Percentiles rank a stretch among this genome's conserved stretches.
phyloP scores from a whole-genome alignment of 345 rosid genomes.

The Pseudoturritis turrita region DNA sequence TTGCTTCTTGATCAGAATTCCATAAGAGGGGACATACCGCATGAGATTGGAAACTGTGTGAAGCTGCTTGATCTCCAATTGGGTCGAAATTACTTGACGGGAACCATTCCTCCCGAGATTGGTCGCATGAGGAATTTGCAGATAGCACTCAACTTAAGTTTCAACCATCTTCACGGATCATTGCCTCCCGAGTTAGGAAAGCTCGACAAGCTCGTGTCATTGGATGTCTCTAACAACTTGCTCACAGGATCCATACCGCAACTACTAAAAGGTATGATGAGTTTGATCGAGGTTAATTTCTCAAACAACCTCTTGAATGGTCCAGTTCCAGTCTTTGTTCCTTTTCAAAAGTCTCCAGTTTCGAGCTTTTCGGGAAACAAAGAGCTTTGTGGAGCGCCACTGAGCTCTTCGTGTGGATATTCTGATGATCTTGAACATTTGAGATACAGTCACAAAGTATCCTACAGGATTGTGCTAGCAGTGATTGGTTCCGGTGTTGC shows the following conservation, averaged over 20 bases:
- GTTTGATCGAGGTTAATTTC: constrained; percentile 89
- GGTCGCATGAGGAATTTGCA: constrained; percentile 65
- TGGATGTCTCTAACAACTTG: constrained; percentile 84
- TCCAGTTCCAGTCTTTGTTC: constrained; percentile 60
- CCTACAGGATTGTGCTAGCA: constrained; percentile 73
- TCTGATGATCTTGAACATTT: constrained; percentile 35
- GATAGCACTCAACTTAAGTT: constrained; percentile 74
- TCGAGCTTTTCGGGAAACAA: constrained; percentile 77
- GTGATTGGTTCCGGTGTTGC: constrained; percentile 92
- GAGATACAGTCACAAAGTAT: constrained; percentile 71
- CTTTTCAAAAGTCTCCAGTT: constrained; percentile 81
- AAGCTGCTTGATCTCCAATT: constrained; percentile 54
- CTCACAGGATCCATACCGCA: constrained; percentile 73
- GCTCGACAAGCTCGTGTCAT: constrained; percentile 75
- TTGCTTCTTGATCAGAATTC: constrained; percentile 65
- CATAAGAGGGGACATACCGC: constrained; percentile 75
- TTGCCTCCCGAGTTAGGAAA: constrained; percentile 76
- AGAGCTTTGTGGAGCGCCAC: constrained; percentile 88
- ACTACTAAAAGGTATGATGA: constrained; percentile 73
- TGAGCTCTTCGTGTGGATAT: constrained; percentile 53
- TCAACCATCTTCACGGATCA: constrained; percentile 78
- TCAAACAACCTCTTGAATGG: constrained; percentile 79
- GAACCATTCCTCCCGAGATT: constrained; percentile 69
- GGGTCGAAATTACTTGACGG: constrained; percentile 75
- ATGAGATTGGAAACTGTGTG: constrained; percentile 64